Evolutionary conservation across 1,284 basidiomycete species (phyloP).

Genomic region (Hemileia vastatrix): DNA sequence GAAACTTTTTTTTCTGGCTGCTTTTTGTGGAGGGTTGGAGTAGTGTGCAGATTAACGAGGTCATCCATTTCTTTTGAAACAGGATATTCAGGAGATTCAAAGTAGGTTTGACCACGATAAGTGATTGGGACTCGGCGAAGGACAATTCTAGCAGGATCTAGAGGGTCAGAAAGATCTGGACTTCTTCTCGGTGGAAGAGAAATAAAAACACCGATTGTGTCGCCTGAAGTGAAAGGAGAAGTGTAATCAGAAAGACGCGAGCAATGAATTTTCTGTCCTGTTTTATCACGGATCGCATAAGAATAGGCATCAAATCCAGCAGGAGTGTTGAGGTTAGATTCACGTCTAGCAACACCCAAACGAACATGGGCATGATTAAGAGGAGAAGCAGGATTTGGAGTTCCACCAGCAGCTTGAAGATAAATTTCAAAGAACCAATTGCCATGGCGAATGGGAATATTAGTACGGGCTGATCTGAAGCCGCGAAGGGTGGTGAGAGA

Average conservation of each 20-base stretch:
- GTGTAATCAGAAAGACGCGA: conserved; percentile 73
- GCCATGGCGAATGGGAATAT: conserved; percentile 78
- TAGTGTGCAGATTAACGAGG: conserved; percentile 49
- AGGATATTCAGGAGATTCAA: conserved; percentile 84
- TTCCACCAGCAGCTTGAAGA: conserved; percentile 66
- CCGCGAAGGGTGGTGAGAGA: conserved; percentile 73
- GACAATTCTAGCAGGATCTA: conserved; percentile 56
- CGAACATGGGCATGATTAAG: conserved; percentile 66
- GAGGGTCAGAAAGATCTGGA: conserved; percentile 59
- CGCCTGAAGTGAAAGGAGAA: conserved; percentile 62
- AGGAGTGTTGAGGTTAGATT: conserved; percentile 83
- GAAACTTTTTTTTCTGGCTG: conserved; percentile 24
- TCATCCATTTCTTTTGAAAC: conserved; percentile 85
- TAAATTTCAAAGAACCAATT: conserved; percentile 90
- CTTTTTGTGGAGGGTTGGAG: conserved; percentile 55
- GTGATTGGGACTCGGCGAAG: conserved; percentile 84
- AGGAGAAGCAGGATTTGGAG: conserved; percentile 38
- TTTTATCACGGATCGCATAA: conserved; percentile 82
- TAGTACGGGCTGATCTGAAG: conserved; percentile 78
- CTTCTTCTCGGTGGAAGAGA: conserved; percentile 62
- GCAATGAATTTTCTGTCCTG: conserved; percentile 78
- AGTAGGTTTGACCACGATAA: conserved; percentile 92
- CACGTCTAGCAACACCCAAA: conserved; percentile 81
- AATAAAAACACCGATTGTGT: conserved; percentile 88
- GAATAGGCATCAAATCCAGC: conserved; percentile 88